Base-by-base conservation (phyloP, 1,284 basidiomycete species). In the Neolentinus lepideus region DNA sequence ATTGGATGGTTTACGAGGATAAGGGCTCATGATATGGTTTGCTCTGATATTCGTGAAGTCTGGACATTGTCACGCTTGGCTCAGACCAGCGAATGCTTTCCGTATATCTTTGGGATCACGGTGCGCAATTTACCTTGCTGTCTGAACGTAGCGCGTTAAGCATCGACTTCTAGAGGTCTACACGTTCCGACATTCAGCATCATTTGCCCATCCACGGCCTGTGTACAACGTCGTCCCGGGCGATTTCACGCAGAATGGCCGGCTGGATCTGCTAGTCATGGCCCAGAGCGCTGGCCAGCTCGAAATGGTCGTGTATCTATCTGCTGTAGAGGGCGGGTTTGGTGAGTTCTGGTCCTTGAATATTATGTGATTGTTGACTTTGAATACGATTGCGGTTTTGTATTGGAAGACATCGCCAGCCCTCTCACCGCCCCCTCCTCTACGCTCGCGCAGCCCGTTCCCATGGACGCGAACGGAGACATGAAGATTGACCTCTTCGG, bases 231-330 rank as follows among this genome's bases (percentile, higher is more conserved):
- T 95, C 45, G 81, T 98, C 1, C 94, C 95, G 0, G 91, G 90
- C 21, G 96, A 99, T 71, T 95, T 90, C 67, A 91, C 94, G 27
- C 90, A 94, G 66, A 89, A 95, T 59, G 96, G 96, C 10, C 85
- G 84, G 63, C 78, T 98, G 4, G 96, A 98, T 70, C 67, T 98
- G 2, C 81, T 98, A 4, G 81, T 98, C 54, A 94, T 98, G 90
- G 81, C 83, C 52, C 75, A 82, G 61, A 77, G 71, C 60, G 68
- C 66, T 54, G 75, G 63, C 55, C 79, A 78, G 58, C 69, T 90
- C 26, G 81, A 84, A 29, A 78, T 94, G 71, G 74, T 73, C 12
- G 68, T 96, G 14, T 92, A 92, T 67, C 72, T 83, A 55, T 86
- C 83, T 31, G 73, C 75, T 35, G 71, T 80, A 1, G 71, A 73